phyloP scores from a whole-genome alignment of 306 rosid species.

The Lablab purpureus region DNA sequence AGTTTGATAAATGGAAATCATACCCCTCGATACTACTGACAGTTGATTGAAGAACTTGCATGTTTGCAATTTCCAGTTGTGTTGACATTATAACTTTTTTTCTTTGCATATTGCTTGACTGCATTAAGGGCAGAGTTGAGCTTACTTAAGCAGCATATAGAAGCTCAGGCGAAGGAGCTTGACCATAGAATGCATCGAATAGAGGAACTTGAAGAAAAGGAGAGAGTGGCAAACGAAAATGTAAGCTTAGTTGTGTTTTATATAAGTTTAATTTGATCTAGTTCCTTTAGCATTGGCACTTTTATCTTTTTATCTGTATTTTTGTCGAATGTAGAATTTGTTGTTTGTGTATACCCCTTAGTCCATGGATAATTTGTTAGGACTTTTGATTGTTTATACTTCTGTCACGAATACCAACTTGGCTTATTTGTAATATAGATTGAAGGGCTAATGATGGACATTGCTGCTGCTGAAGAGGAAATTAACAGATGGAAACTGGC shows the following conservation, averaged over 20 bases:
- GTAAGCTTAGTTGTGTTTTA: conserved; percentile 58
- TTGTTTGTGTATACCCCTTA: background rate
- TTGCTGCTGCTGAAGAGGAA: conserved; percentile 98
- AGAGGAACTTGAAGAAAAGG: conserved; percentile 92
- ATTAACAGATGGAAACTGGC: conserved; percentile 97
- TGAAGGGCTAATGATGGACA: conserved; percentile 98
- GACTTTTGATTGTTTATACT: conserved; percentile 33
- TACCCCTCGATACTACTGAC: background rate
- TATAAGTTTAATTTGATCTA: conserved; percentile 12
- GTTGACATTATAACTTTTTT: conserved; percentile 54
- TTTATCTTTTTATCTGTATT: conserved; percentile 4
- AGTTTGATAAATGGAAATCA: conserved; percentile 31
- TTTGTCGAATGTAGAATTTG: conserved; percentile 7
- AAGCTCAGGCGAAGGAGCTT: conserved; percentile 87
- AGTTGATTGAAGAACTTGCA: conserved; percentile 1
- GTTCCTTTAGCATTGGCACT: conserved; percentile 18
- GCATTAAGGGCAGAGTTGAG: conserved; percentile 91
- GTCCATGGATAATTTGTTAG: conserved; percentile 21
- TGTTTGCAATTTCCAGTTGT: conserved; percentile 39
- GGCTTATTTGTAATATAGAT: conserved; percentile 59
- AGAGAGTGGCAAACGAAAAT: conserved; percentile 89
- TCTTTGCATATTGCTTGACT: conserved; percentile 58
- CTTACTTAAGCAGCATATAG: conserved; percentile 91
- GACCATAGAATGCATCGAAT: conserved; percentile 73
- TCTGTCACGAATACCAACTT: conserved; percentile 35